A percentile compares a stretch with the other conserved stretches of the same genome.
These are phyloP conservation scores for Penicillium thymicola DNA, from an alignment of 2,329 filamentous ascomycete genomes.

Conservation along the genomic window DNA sequence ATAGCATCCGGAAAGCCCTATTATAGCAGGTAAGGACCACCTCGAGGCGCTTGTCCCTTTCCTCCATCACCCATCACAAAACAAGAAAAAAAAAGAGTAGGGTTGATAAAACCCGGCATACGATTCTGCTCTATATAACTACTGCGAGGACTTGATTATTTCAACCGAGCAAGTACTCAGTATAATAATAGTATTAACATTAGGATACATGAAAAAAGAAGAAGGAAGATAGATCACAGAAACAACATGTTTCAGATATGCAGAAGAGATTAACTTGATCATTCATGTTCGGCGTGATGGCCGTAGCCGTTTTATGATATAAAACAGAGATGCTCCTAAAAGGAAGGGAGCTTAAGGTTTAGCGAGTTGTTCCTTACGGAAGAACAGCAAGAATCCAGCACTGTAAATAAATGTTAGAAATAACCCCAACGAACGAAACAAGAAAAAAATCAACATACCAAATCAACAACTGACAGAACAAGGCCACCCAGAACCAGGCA, in stretches of 20 bases:
- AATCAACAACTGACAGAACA: constrained; percentile 58
- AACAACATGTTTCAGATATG: constrained; percentile 6
- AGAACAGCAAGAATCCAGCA: constrained; percentile 43
- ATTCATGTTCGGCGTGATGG: constrained; percentile 5
- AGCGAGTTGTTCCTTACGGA: constrained; percentile 45
- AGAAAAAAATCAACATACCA: constrained; percentile 51
- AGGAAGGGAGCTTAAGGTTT: constrained; percentile 33
- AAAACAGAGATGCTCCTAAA: background rate
- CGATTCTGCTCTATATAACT: background rate
- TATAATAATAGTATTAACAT: constrained; percentile 2
- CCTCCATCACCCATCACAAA: too few relatives aligned
- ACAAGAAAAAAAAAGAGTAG: background rate
- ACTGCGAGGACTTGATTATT: background rate
- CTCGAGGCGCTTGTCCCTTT: background rate
- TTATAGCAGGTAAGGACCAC: background rate
- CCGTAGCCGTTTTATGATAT: background rate
- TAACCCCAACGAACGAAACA: background rate
- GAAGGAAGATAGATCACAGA: background rate
- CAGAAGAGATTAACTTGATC: background rate
- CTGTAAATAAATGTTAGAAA: constrained; percentile 20
- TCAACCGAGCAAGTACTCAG: background rate
- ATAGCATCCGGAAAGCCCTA: background rate
- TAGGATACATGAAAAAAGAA: background rate
- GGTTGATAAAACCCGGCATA: too few relatives aligned
- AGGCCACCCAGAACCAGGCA: constrained; percentile 60